Percentiles rank a stretch among this genome's conserved stretches.
Evolutionary conservation across 2,329 filamentous ascomycete species (phyloP).

Genomic region (Colletotrichum trifolii): DNA sequence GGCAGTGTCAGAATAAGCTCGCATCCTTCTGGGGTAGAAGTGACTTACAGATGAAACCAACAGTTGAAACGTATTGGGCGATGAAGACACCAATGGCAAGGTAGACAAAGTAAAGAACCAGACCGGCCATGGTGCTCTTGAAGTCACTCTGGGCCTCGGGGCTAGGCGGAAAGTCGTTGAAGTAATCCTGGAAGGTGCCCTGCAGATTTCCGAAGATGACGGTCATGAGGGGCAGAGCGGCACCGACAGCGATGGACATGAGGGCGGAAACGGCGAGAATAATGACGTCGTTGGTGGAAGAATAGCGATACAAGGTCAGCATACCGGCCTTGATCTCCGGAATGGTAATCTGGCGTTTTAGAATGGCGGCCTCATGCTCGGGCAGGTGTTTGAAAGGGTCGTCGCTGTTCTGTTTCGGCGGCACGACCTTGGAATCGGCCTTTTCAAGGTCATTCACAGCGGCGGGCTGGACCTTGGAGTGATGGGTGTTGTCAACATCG

Average conservation of each 20-base stretch:
- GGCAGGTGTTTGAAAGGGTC: conserved; percentile 73
- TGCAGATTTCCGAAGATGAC: conserved; percentile 83
- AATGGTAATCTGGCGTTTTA: conserved; percentile 75
- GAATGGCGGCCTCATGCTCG: conserved; percentile 71
- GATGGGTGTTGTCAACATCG: conserved; percentile 26
- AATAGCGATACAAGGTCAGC: conserved; percentile 75
- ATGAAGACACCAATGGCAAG: conserved; percentile 84
- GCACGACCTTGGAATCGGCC: conserved; percentile 55
- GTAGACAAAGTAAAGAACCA: conserved; percentile 87
- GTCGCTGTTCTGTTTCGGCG: conserved; percentile 54
- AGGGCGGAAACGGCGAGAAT: conserved; percentile 72
- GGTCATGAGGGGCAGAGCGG: conserved; percentile 83
- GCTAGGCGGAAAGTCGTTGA: conserved; percentile 47
- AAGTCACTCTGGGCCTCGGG: conserved; percentile 65
- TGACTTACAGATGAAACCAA: conserved; percentile 80
- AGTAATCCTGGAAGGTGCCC: conserved; percentile 75
- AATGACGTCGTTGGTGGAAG: conserved; percentile 71
- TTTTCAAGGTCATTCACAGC: conserved; percentile 48
- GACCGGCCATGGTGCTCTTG: conserved; percentile 65
- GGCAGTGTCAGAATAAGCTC: conserved; percentile 7
- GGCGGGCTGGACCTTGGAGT: conserved; percentile 36
- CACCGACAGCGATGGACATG: conserved; percentile 77
- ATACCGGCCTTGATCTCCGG: conserved; percentile 73
- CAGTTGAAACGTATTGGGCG: conserved; percentile 81
- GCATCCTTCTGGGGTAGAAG: background rate